Conservation (phyloP, 2,329 filamentous ascomycete genomes). For the Geosmithia putterillii region DNA sequence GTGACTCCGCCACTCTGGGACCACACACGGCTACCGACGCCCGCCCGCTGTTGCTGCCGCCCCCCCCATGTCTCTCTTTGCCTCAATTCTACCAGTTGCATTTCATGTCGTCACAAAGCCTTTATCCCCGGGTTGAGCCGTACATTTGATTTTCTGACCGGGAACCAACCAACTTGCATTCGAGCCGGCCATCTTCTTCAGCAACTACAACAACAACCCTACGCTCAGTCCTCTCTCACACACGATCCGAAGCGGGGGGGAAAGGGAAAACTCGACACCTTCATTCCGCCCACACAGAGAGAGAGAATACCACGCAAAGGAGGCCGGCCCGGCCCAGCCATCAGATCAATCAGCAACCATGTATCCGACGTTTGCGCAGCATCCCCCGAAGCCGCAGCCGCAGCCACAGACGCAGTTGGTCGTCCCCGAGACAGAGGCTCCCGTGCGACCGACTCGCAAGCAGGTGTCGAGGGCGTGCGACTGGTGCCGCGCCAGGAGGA, state of each 20-base stretch:
- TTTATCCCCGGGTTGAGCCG: too few relatives aligned
- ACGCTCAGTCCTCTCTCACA: too few relatives aligned
- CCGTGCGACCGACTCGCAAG: constrained; percentile 10
- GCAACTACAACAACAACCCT: too few relatives aligned
- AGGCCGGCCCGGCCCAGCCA: too few relatives aligned
- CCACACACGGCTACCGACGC: too few relatives aligned
- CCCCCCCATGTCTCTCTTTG: neutral
- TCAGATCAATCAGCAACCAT: neutral
- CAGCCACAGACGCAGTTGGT: neutral
- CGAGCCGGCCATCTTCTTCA: too few relatives aligned
- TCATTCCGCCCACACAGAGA: too few relatives aligned
- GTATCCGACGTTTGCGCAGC: neutral
- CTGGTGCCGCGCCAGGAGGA: constrained; percentile 15
- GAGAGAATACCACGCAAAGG: neutral
- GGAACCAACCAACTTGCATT: too few relatives aligned
- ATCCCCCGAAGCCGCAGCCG: neutral
- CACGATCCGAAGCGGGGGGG: too few relatives aligned
- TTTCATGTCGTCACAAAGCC: too few relatives aligned
- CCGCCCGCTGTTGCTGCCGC: neutral
- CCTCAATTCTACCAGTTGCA: neutral
- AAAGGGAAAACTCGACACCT: too few relatives aligned
- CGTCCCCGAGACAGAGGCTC: neutral
- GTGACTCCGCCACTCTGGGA: neutral
- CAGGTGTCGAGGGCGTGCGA: constrained; percentile 16
- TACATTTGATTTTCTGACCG: too few relatives aligned